Base-by-base conservation (phyloP, 345 rosid genomes). In the Garcia nutans region DNA sequence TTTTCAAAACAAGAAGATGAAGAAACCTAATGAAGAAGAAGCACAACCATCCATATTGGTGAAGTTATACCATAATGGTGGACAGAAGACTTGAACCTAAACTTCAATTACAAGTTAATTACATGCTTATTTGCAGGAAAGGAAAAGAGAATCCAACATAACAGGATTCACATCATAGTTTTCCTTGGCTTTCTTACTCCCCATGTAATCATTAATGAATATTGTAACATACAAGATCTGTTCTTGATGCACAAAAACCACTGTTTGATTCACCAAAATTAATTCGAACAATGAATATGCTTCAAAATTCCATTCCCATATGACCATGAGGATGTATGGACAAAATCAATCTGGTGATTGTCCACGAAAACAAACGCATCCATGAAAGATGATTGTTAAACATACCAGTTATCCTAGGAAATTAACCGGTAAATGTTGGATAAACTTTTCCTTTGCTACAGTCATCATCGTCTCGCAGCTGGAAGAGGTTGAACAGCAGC, bases 401-500 rank as follows among this genome's bases (percentile, higher is more conserved):
- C 13, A 50, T 50, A 50, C 55, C 55, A 50, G 55, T 50, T 50
- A 50, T 12, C 13, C 55, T 3, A 50, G 17, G 55, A 50, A 3
- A 47, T 50, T 50, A 3, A 50, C 1, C 13, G 55, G 55, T 16
- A 50, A 50, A 6, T 10, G 13, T 15, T 3, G 55, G 55, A 50
- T 50, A 50, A 11, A 50, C 1, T 15, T 45, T 1, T 50, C 55
- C 16, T 50, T 19, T 19, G 6, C 41, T 37, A 37, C 3, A 37
- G 41, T 26, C 26, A 45, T 73, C 78, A 55, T 15, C 78, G 54
- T 6, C 77, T 59, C 60, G 85, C 69, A 62, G 83, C 70, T 69
- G 92, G 85, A 67, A 94, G 86, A 78, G 98, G 83, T 72, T 90
- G 97, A 77, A 90, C 88, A 23, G 93, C 96, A 71, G 96, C 98